These are phyloP conservation scores for Phytophthora colocasiae DNA, from an alignment of 352 stramenopile genomes.

Conservation along the genomic window DNA sequence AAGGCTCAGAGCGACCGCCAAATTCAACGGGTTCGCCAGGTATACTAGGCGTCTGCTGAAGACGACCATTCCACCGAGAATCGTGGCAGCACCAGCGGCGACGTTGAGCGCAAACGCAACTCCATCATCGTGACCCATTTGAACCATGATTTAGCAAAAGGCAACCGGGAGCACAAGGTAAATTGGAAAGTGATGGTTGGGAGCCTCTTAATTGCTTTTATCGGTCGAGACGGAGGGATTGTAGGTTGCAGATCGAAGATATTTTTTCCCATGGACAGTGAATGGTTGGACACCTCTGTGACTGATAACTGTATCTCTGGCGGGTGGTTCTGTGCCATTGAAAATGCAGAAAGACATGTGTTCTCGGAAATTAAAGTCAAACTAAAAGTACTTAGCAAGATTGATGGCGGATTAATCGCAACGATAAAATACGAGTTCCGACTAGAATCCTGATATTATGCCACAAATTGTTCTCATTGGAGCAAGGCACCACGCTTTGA, in stretches of 20 bases:
- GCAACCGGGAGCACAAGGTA: neutral
- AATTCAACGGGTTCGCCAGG: conserved; percentile 52
- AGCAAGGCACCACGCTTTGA: conserved; percentile 5
- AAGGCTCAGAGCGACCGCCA: conserved; percentile 82
- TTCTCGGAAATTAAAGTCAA: neutral
- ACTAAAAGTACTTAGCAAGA: neutral
- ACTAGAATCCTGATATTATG: neutral
- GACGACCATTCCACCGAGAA: conserved; percentile 58
- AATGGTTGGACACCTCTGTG: conserved; percentile 1
- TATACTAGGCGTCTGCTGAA: conserved; percentile 55
- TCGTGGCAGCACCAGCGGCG: conserved; percentile 53
- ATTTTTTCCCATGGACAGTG: neutral
- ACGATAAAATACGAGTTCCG: conserved; percentile 1
- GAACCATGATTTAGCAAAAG: conserved; percentile 28
- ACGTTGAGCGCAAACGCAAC: conserved; percentile 26
- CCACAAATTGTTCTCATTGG: conserved; percentile 4
- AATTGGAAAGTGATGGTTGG: neutral
- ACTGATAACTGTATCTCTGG: conserved; percentile 7
- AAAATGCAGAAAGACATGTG: neutral
- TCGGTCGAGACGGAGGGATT: neutral
- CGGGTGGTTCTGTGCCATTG: neutral
- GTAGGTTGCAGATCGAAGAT: neutral
- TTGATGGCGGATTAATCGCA: neutral
- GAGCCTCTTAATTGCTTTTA: neutral
- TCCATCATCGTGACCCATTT: conserved; percentile 36